Percentiles rank a stretch among this genome's conserved stretches.
Conservation (phyloP, 768 basidiomycete genomes). For the Rossbeevera mucosa region DNA sequence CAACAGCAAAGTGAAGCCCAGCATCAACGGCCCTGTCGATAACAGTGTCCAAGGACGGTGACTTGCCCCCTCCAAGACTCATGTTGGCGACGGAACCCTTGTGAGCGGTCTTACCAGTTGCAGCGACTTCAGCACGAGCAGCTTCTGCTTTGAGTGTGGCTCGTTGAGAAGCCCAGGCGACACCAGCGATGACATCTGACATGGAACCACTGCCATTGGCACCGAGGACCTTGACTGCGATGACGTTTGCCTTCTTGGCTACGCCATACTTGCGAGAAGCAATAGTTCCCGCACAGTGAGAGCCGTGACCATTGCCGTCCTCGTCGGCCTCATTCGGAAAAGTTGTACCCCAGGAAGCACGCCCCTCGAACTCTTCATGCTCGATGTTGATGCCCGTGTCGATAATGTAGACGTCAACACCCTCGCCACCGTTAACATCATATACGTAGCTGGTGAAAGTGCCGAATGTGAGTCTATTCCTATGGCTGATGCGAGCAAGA, state of each 20-base stretch:
- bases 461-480: slow-evolving; percentile 62
- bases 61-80: slow-evolving; percentile 96
- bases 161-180: slow-evolving; percentile 64
- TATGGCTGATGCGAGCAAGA: slow-evolving; percentile 91
- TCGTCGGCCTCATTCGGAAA: slow-evolving; percentile 84
- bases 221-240: slow-evolving; percentile 93
- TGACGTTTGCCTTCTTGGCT: slow-evolving; percentile 85
- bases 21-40: slow-evolving; percentile 79
- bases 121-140: slow-evolving; percentile 59
- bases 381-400: slow-evolving; percentile 87
- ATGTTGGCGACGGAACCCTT: slow-evolving; percentile 97
- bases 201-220: slow-evolving; percentile 91
- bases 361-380: slow-evolving; percentile 85
- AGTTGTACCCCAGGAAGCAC: slow-evolving; percentile 91
- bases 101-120: slow-evolving; percentile 76
- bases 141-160: slow-evolving; percentile 53
- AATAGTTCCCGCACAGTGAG: slow-evolving; percentile 94
- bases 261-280: slow-evolving; percentile 93
- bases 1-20: slow-evolving; percentile 95
- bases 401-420: slow-evolving; percentile 87
- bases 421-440: slow-evolving; percentile 70
- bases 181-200: slow-evolving; percentile 90
- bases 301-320: slow-evolving; percentile 94
- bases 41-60: slow-evolving; percentile 72
- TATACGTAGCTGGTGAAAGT: slow-evolving; percentile 86